Conservation (phyloP, 345 rosid species). For the Bretschneidera sinensis region DNA sequence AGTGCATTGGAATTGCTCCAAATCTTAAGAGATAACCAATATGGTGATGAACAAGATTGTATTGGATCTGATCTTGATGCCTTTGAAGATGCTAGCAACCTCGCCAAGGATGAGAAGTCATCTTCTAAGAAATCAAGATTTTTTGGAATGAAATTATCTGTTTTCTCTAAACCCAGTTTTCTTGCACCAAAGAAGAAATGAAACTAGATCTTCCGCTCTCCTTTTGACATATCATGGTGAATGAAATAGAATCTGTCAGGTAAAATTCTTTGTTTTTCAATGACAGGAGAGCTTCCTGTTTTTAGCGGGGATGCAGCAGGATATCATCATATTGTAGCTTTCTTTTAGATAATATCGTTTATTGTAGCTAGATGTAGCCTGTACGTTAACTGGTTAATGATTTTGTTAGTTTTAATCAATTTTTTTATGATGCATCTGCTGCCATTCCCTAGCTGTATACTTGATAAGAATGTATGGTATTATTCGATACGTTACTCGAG, state of each 20-base stretch:
- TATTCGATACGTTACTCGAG: background rate
- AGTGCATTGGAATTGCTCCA: constrained; percentile 66
- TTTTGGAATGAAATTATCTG: constrained; percentile 26
- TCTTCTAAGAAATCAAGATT: constrained; percentile 36
- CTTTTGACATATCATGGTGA: constrained; percentile 8
- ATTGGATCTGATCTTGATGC: constrained; percentile 9
- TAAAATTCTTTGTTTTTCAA: constrained; percentile 19
- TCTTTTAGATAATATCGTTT: too few species aligned
- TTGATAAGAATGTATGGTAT: constrained; percentile 16
- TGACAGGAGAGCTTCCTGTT: background rate
- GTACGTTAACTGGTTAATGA: constrained; percentile 10
- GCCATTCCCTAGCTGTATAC: constrained; percentile 10
- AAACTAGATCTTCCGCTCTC: constrained; percentile 8
- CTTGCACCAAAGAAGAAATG: constrained; percentile 47
- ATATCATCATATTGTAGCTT: background rate
- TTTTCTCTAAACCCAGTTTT: constrained; percentile 22
- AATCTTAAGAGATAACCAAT: constrained; percentile 42
- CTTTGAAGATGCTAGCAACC: constrained; percentile 14
- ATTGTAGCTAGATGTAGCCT: constrained; percentile 2
- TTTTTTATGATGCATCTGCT: constrained; percentile 10
- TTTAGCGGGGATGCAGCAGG: constrained; percentile 9
- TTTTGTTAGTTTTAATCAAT: constrained; percentile 11
- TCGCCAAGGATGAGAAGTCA: constrained; percentile 24
- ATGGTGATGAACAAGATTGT: constrained; percentile 19
- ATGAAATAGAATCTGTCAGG: constrained; percentile 14